Base-by-base conservation (phyloP, 1,284 basidiomycete species). In the Cutaneotrichosporon mucoides region DNA sequence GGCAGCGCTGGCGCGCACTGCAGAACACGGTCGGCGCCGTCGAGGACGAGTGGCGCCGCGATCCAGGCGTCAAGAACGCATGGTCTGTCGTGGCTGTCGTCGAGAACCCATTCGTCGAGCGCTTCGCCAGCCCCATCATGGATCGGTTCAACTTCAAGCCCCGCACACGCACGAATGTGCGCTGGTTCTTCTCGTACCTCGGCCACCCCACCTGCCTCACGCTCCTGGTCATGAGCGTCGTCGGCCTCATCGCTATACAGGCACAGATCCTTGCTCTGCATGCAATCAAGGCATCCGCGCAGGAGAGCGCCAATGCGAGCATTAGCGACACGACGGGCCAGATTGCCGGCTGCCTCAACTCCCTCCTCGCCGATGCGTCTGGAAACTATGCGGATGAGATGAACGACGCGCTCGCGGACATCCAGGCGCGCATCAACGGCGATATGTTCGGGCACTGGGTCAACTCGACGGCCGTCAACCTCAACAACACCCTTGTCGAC, bases 381-480 rank as follows among this genome's bases (percentile, higher is more conserved):
- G 70, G 83, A 6, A 73, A 82, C 1, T 99, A 93, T 67, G 91
- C 93, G 2, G 81, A 79, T 16, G 81, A 82, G 37, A 83, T 92
- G 69, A 99, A 98, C 71, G 66, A 68, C 5, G 86, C 85, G 34
- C 85, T 96, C 36, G 81, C 84, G 45, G 68, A 69, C 34, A 82
- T 90, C 53, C 88, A 97, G 76, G 80, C 80, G 41, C 83, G 85
- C 10, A 85, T 98, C 75, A 92, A 98, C 75, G 78, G 89, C 41
- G 88, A 90, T 13, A 77, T 97, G 47, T 95, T 98, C 63, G 88
- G 90, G 13, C 57, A 59, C 1, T 98, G 93, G 94, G 86, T 98
- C 53, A 92, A 96, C 70, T 84, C 82, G n/a, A 96, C 94, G 1
- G 94, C 92, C 0, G 84, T 85, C 5, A 87, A 87, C 6, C 84